A percentile compares a stretch with the other conserved stretches of the same genome.
Evolutionary conservation across 2,329 filamentous ascomycete species (phyloP).

Genomic region (Colletotrichum cuscutae): DNA sequence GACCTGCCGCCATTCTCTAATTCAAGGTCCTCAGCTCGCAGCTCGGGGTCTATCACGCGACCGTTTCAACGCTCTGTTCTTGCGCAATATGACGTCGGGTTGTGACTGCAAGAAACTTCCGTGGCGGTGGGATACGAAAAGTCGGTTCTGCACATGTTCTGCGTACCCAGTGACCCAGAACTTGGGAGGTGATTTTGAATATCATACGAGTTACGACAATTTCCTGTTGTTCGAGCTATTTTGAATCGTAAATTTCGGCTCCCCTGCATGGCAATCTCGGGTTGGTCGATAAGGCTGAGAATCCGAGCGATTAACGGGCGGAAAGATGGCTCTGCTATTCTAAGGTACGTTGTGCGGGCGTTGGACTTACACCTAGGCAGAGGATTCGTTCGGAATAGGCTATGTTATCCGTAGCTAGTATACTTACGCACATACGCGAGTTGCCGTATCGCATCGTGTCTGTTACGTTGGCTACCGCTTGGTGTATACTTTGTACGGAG

Average conservation of each 20-base stretch:
- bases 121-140: not conserved
- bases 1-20: not conserved
- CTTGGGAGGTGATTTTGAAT: not conserved
- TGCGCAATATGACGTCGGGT: conserved; percentile 5
- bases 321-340: not conserved
- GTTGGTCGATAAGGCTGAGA: not conserved
- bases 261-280: not conserved
- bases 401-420: not conserved
- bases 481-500: too few relatives aligned
- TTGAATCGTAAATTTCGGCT: not conserved
- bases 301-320: not conserved
- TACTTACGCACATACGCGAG: not conserved
- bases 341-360: not conserved
- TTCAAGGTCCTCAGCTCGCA: not conserved
- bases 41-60: conserved; percentile 3
- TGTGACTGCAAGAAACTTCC: not conserved
- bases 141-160: not conserved
- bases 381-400: not conserved
- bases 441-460: not conserved
- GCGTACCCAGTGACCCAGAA: not conserved
- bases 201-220: not conserved
- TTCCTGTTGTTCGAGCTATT: not conserved
- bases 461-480: not conserved
- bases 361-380: not conserved
- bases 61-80: conserved; percentile 29